phyloP scores from a whole-genome alignment of 495 filamentous ascomycete species.

The Hypoxylon intermedium region DNA sequence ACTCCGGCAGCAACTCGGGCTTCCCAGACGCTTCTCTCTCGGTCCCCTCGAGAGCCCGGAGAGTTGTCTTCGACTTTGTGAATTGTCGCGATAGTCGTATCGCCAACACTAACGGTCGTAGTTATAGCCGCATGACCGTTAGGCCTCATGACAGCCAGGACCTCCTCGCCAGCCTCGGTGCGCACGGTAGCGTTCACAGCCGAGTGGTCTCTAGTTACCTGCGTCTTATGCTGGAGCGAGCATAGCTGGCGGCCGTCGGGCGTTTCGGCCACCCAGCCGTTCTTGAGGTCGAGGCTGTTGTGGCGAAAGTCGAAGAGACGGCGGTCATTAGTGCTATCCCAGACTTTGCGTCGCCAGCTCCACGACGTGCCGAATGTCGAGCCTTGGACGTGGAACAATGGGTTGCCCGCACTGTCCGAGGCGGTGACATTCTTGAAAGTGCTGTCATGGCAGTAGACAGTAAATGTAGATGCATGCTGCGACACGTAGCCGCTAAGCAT shows the following conservation, averaged over 20 bases:
- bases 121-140: background rate
- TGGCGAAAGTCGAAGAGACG: conserved; percentile 25
- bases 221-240: conserved; percentile 1
- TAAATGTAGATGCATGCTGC: background rate
- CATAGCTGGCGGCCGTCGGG: background rate
- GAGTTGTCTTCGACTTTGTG: background rate
- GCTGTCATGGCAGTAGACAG: background rate
- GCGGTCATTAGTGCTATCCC: background rate
- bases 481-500: conserved; percentile 1
- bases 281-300: conserved; percentile 17
- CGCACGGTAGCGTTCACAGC: conserved; percentile 2
- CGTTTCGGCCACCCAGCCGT: conserved; percentile 18
- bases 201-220: conserved; percentile 1
- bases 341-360: conserved; percentile 21
- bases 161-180: background rate
- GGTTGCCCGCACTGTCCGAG: background rate
- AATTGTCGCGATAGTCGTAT: background rate
- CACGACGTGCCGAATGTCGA: conserved; percentile 2
- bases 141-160: background rate
- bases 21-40: background rate
- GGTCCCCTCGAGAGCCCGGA: background rate
- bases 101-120: background rate
- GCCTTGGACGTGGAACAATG: conserved; percentile 4
- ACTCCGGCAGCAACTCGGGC: background rate
- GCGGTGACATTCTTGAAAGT: background rate